Base-by-base conservation (phyloP, 371 early-diverging fungal genomes). In the Lichtheimia ornata region DNA sequence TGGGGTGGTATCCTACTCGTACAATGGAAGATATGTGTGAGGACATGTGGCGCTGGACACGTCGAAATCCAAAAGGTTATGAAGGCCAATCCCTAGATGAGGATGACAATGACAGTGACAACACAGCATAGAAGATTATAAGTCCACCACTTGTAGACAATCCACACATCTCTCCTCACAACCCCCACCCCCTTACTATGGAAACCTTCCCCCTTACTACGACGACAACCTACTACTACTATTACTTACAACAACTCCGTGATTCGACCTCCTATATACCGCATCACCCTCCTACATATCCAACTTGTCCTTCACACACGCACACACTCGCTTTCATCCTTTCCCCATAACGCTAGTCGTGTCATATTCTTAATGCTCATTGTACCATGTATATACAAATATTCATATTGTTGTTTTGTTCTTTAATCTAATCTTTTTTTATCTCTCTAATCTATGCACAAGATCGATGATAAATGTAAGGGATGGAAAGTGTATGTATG, bases 41-140 rank as follows among this genome's bases (percentile, higher is more conserved):
- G 17, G 94, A 95, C 62, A 83, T 92, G 60, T 95, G 95, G 95
- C 78, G 87, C 27, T 95, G 94, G 94, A 88, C 88, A 59, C 77
- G 76, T 14, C 61, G 70, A 59, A 90, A 93, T 64, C 91, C 91
- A 4, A 79, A 83, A 27, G 92, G 92, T 4, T 91, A 83, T 59
- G 72, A 79, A 63, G 72, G 72, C 22, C 57, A 58, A 14, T 51
- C 44, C 6, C 18, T 50, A 17, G 14, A 24, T n/a, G 61, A 56
- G 6, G 63, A 64, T 35, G 50, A 44, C 9, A 35, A 57, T 15
- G 57, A 56, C 18, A 40, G 15, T 47, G 45, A 41, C 52, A 52
- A 35, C 41, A 54, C 27, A 18, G 28, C 17, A 12, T n/a, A 17
- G 35, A 20, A 54, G 18, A 54, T 35, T 30, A 25, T 30, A 4